Base-by-base conservation (phyloP, 805 yeast species). In the Candida berthetii region DNA sequence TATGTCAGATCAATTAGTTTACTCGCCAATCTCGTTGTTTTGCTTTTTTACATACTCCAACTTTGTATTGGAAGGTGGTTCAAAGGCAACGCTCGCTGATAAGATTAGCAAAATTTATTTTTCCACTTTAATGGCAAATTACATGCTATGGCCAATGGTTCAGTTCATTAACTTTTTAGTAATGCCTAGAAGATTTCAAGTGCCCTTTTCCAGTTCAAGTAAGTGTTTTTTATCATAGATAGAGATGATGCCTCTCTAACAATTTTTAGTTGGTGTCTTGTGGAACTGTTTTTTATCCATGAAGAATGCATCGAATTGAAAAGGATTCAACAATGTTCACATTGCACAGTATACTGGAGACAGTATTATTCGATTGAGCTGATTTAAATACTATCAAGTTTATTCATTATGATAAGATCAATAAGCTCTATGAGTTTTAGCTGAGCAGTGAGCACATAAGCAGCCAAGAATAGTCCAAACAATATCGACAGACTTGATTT, bases 251-350 rank as follows among this genome's bases (percentile, higher is more conserved):
- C n/a, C n/a, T n/a, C n/a, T n/a, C n/a, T n/a, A n/a, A n/a, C n/a
- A n/a, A n/a, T 3, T 2, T 22, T 11, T 17, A 16, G 69, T 93
- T 6, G 91, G 96, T 24, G 95, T 91, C 16, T 65, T 91, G 31
- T 91, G 99, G 98, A 91, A 93, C 58, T 89, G 96, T 41, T 90
- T 85, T 65, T 66, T 91, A 38, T 88, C 96, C 0, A 78, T 86
- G 74, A 71, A 85, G 53, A 87, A 87, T 51, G 81, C 87, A 3
- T 62, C 71, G 1, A 56, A 55, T 37, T 51, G 33, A 35, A 3
- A 13, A 3, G 16, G 17, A 4, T 25, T 16, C 10, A 7, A 15
- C 14, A 4, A 9, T n/a, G n/a, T n/a, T n/a, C n/a, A n/a, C n/a
- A n/a, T n/a, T n/a, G n/a, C n/a, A n/a, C n/a, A n/a, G n/a, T n/a